Conservation (phyloP, 1,139 yeast species). For the Saccharomycopsis hybrid region DNA sequence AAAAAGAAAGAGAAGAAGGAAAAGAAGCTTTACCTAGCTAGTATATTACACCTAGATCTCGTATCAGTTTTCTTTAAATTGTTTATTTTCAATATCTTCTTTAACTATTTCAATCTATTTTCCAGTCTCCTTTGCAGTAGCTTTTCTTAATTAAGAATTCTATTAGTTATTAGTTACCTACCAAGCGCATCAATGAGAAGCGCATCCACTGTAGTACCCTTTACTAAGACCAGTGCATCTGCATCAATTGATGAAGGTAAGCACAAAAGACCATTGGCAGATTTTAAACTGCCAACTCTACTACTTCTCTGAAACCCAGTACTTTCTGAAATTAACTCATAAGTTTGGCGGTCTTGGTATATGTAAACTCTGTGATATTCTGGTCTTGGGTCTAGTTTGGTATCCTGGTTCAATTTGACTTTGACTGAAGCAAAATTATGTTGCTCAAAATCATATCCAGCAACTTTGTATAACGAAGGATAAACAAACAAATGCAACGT, state of each 20-base stretch:
- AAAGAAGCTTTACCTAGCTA: too few species aligned
- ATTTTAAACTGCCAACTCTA: conserved; percentile 38
- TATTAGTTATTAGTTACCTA: too few species aligned
- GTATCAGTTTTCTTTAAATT: too few species aligned
- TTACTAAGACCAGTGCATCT: conserved; percentile 5
- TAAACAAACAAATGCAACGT: conserved; percentile 40
- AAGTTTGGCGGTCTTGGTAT: conserved; percentile 23
- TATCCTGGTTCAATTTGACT: conserved; percentile 29
- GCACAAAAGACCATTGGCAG: conserved; percentile 38
- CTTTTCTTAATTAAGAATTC: too few species aligned
- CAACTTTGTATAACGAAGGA: conserved; percentile 35
- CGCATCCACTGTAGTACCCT: conserved; percentile 25
- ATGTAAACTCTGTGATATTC: conserved; percentile 42
- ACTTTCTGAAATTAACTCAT: conserved; percentile 30
- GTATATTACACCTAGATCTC: too few species aligned
- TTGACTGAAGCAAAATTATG: conserved; percentile 27
- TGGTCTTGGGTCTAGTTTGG: conserved; percentile 40
- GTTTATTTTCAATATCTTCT: too few species aligned
- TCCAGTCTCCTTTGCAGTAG: too few species aligned
- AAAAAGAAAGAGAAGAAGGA: too few species aligned
- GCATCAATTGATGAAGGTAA: conserved; percentile 31
- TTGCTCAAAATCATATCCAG: conserved; percentile 26
- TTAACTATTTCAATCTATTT: too few species aligned
- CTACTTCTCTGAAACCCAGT: conserved; percentile 47
- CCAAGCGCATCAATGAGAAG: conserved; percentile 25